Base-by-base conservation (phyloP, 768 basidiomycete genomes). In the Sarcomyxa edulis region DNA sequence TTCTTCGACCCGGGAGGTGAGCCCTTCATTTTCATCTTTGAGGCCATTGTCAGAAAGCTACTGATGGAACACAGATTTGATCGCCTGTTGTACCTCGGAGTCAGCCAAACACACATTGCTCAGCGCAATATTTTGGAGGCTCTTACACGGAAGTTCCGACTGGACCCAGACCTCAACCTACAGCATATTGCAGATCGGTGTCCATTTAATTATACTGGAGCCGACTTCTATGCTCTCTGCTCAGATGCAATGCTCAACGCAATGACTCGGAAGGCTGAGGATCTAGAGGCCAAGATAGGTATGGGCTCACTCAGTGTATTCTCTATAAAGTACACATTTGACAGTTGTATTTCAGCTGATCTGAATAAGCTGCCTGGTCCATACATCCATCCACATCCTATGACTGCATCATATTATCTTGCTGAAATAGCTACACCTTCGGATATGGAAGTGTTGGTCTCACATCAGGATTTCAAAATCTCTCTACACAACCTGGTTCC, bases 141-240 rank as follows among this genome's bases (percentile, higher is more conserved):
- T 2, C 62, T 98, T 43, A 98, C 96, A 2, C 66, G 93, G 42
- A 97, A 94, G 57, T 98, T 99, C 69, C 78, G 74, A 24, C 72
- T 97, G 18, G 74, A 87, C 48, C 71, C 83, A 0, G 64, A 61
- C 34, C 66, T 93, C 6, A 65, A 81, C 48, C 73, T 98, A 6
- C 56, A 59, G 14, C 44, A 51, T 6, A 59, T 99, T 30, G 88
- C 86, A 15, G 68, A 78, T 19, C 62, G 65, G 23, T 98, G 94
- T 45, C 84, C 91, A 0, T 90, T 94, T 68, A 91, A 93, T 55
- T 93, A 84, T 54, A 98, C 96, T 2, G 96, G 96, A 30, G 96
- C 96, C 28, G 96, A 99, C 57, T 93, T 98, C 46, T 98, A 99
- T 65, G 96, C 96, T 0, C 66, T 99, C 7, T 98, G 96, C 59